Evolutionary conservation across 108 stramenopile genomes (phyloP), one percentile per base, ranked within the genome.

Genomic region (Aurantiochytrium sp.): DNA sequence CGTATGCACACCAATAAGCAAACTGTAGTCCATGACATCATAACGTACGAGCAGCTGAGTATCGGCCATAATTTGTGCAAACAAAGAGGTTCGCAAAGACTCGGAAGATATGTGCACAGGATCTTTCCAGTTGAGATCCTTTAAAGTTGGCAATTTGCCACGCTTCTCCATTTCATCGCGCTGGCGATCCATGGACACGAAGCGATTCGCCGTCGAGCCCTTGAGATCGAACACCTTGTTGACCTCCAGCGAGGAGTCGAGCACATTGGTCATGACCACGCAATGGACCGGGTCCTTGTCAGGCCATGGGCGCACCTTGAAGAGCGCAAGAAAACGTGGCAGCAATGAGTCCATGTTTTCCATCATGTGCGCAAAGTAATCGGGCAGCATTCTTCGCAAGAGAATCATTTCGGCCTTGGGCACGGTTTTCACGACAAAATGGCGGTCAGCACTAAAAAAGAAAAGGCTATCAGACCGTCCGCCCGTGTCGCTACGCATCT

Each of bases 141-240:
- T 83, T 6, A 83, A 35, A 6, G 76, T 83, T 23, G 76, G 76
- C 28, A 83, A 23, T 53, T 23, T n/a, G 28, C 76, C 76, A 0
- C 16, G 19, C 16, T 53, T 83, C 23, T 47, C 76, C 76, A 83
- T 47, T 23, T n/a, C 45, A 3, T 83, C 49, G 16, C 51, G 49
- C 76, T 83, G 76, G 23, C 28, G n/a, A 0, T 47, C 76, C 49
- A 53, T 53, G 10, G 76, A 53, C 19, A 83, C 76, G 49, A 83
- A 83, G 45, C 76, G 76, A 23, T 83, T 83, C 28, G 76, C 76
- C 51, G 76, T 83, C 12, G 49, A 53, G 12, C 76, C 76, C 51
- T 83, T 83, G 45, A 83, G 76, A 45, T 83, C 76, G 51, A 53
- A 83, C n/a, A 83, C 76, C 49, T 47, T 83, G 49, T 83, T 28